Evolutionary conservation across 768 basidiomycete species (phyloP).

Genomic region (Panellus pusillus): DNA sequence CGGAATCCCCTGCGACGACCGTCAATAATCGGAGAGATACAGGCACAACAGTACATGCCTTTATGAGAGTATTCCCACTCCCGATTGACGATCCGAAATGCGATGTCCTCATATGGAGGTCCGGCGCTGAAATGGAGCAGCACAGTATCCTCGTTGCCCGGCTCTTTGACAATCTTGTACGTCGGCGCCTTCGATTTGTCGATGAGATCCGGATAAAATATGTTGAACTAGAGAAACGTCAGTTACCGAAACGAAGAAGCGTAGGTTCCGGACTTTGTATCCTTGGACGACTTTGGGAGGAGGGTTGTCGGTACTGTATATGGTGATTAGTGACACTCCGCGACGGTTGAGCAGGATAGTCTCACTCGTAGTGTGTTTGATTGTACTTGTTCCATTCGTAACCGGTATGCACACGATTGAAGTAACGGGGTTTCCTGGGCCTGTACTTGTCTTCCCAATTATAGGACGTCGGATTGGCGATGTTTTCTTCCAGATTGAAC

Average conservation of each 20-base stretch:
- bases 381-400: constrained; percentile 99
- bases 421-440: constrained; percentile 95
- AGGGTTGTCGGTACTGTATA: constrained; percentile 87
- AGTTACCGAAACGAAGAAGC: constrained; percentile 3
- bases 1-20: constrained; percentile 75
- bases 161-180: constrained; percentile 92
- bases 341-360: constrained; percentile 20
- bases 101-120: constrained; percentile 98
- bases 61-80: constrained; percentile 99
- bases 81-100: constrained; percentile 94
- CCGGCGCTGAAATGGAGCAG: constrained; percentile 93
- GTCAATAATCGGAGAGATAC: constrained; percentile 2
- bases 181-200: constrained; percentile 97
- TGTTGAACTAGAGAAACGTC: constrained; percentile 67
- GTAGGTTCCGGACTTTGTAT: constrained; percentile 67
- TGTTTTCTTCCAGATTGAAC: constrained; percentile 91
- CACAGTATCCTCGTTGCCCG: constrained; percentile 93
- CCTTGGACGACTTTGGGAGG: constrained; percentile 99
- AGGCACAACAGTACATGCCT: constrained; percentile 47
- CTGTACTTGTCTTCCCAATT: constrained; percentile 99
- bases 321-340: constrained; percentile 18
- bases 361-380: constrained; percentile 98
- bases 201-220: constrained; percentile 99
- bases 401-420: constrained; percentile 98
- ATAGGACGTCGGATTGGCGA: constrained; percentile 80